phyloP scores from a whole-genome alignment of 192 early-diverging fungal genomes.

The Coemansia sp. region DNA sequence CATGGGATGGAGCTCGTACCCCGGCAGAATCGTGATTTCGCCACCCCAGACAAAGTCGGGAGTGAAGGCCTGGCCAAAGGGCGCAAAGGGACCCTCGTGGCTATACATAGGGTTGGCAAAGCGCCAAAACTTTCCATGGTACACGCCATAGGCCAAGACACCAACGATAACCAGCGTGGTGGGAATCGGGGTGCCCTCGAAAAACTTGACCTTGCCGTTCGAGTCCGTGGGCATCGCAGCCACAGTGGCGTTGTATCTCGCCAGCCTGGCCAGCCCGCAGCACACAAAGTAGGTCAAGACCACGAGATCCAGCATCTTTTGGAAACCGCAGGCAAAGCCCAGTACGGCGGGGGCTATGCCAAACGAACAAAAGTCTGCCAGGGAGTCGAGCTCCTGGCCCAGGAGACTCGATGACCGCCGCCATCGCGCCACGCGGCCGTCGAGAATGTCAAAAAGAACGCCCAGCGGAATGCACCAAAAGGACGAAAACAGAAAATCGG shows the following conservation, averaged over 20 bases:
- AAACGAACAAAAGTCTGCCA: conserved; percentile 78
- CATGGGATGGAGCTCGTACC: conserved; percentile 76
- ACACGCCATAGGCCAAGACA: conserved; percentile 61
- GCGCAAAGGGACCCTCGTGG: conserved; percentile 49
- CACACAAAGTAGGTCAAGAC: conserved; percentile 83
- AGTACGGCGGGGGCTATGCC: conserved; percentile 81
- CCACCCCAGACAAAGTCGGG: conserved; percentile 57
- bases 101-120: conserved; percentile 42
- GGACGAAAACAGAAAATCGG: conserved; percentile 57
- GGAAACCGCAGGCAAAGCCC: conserved; percentile 82
- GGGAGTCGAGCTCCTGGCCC: conserved; percentile 86
- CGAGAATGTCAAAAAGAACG: conserved; percentile 70
- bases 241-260: conserved; percentile 87
- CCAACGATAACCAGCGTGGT: conserved; percentile 68
- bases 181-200: conserved; percentile 91
- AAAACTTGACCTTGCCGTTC: conserved; percentile 76
- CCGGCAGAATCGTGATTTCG: conserved; percentile 52
- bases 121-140: conserved; percentile 49
- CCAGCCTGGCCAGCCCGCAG: conserved; percentile 80
- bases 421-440: conserved; percentile 83
- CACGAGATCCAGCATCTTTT: conserved; percentile 71
- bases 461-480: conserved; percentile 68
- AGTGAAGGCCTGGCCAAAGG: conserved; percentile 54
- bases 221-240: conserved; percentile 68
- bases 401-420: conserved; percentile 65